phyloP scores from a whole-genome alignment of 768 basidiomycete genomes.

The Russula vinacea region DNA sequence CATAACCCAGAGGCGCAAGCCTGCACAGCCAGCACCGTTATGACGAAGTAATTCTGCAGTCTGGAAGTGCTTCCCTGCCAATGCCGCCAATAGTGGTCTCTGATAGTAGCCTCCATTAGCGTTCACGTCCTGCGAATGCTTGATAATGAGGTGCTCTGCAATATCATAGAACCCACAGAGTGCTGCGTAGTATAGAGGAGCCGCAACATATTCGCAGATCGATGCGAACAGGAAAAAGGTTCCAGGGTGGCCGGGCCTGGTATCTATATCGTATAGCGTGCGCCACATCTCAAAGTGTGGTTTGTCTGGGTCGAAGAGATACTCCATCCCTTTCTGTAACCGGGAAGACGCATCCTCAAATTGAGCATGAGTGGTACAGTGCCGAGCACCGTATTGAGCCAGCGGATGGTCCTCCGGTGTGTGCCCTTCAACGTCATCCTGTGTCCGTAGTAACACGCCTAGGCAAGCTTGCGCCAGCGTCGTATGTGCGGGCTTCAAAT shows the following conservation, averaged over 20 bases:
- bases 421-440: background rate
- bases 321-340: background rate
- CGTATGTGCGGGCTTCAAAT: background rate
- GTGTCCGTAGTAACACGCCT: background rate
- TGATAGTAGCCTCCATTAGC: background rate
- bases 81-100: background rate
- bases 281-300: background rate
- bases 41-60: background rate
- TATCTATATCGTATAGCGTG: background rate
- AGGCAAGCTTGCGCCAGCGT: constrained; percentile 1
- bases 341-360: background rate
- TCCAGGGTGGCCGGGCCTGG: fast-evolving
- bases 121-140: background rate
- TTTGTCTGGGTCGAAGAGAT: background rate
- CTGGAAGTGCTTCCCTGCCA: background rate
- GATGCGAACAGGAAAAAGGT: background rate
- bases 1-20: too few relatives aligned
- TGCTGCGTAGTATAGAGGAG: background rate
- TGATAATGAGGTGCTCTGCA: background rate
- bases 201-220: fast-evolving
- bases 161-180: background rate
- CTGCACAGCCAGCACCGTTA: background rate
- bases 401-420: background rate
- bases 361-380: background rate
- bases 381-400: background rate